Evolutionary conservation across 208 protist genomes (phyloP), one percentile per base, ranked within the genome.

Genomic region (Blechomonas ayalai): DNA sequence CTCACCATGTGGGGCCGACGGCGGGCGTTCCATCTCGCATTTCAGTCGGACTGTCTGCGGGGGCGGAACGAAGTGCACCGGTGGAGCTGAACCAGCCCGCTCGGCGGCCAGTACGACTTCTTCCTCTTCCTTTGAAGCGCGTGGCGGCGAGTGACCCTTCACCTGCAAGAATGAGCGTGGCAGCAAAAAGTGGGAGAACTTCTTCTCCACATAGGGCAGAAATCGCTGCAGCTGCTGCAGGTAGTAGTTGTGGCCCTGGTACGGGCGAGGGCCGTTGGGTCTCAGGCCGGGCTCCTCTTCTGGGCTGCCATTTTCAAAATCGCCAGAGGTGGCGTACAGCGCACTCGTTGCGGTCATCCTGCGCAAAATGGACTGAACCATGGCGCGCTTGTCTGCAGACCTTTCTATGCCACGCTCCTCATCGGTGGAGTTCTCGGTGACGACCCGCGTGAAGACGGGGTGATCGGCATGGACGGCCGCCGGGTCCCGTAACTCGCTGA

Each of bases 81-180:
- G 59, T 3, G 18, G 23, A 22, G 31, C 18, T 34, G 16, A 35
- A 25, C 40, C 27, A 24, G 37, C 45, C 7, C 9, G n/a, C 45
- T 51, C 45, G 8, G 6, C 9, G 29, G 9, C 10, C 37, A 18
- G 9, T 16, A 20, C 10, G 16, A 18, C 10, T 25, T 52, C 23
- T 27, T 35, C 41, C 16, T 63, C 61, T 27, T 59, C 63, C 15
- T 62, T 42, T 5, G 53, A 54, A 13, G 71, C 66, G 62, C 39
- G 54, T 15, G 74, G 71, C 8, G 72, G 66, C 3, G 61, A 54
- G 23, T 59, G 41, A 5, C 74, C 82, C 22, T 80, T 72, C 12
- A 87, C 59, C 27, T 80, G 56, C 35, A 91, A 49, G 39, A 81
- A 91, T 10, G 48, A 41, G 8, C 82, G 64, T 8, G 82, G 82